These are phyloP conservation scores for Pisolithus microcarpus DNA, from an alignment of 768 basidiomycete species.

Conservation along the genomic window DNA sequence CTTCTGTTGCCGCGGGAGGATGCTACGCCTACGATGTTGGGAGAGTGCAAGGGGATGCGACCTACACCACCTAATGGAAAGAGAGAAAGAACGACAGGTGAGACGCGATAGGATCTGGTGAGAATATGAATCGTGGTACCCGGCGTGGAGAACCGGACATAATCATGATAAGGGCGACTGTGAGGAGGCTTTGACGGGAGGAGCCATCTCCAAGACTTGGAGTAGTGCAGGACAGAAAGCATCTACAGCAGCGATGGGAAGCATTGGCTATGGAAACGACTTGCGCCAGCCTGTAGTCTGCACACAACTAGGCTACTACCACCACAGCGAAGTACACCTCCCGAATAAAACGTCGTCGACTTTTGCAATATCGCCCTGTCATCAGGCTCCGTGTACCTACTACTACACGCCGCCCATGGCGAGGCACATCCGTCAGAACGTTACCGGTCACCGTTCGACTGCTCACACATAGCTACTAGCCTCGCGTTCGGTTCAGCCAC, in stretches of 20 bases:
- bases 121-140: conserved; percentile 35
- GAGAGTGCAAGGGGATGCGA: conserved; percentile 65
- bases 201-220: conserved; percentile 11
- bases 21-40: conserved; percentile 71
- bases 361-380: too few species aligned
- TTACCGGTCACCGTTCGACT: neutral
- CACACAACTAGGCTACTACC: too few species aligned
- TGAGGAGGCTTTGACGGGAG: conserved; percentile 10
- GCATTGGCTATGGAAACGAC: conserved; percentile 22
- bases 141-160: conserved; percentile 45
- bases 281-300: neutral
- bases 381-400: too few species aligned
- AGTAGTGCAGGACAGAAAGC: conserved; percentile 17
- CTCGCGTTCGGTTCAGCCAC: neutral
- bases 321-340: too few species aligned
- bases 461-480: neutral
- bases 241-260: conserved; percentile 21
- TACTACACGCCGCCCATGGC: neutral
- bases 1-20: conserved; percentile 70
- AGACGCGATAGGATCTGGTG: neutral
- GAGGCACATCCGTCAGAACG: neutral
- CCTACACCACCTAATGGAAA: conserved; percentile 45
- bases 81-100: conserved; percentile 5
- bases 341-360: too few species aligned
- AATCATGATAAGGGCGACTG: conserved; percentile 54